These are phyloP conservation scores for Fusarium coicis DNA, from an alignment of 2,329 filamentous ascomycete genomes.

Conservation along the genomic window DNA sequence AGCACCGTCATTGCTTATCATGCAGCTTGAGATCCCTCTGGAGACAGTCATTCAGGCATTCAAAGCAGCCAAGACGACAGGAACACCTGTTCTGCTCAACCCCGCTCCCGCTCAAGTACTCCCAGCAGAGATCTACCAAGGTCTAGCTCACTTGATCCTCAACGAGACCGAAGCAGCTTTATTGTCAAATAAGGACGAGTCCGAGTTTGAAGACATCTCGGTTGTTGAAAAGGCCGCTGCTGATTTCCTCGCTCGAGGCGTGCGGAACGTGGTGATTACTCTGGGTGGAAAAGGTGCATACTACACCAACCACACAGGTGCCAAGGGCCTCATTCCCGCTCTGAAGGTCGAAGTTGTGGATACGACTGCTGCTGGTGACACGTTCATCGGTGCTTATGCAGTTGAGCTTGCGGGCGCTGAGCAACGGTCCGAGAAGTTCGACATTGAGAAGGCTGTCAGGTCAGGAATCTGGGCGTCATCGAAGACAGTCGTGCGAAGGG, in stretches of 20 bases:
- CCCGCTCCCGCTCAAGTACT: conserved; percentile 80
- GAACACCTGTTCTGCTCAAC: conserved; percentile 79
- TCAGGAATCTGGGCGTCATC: conserved; percentile 12
- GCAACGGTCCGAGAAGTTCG: neutral
- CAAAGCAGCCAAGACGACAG: conserved; percentile 56
- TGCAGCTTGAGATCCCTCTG: conserved; percentile 81
- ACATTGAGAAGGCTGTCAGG: conserved; percentile 7
- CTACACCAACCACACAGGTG: conserved; percentile 60
- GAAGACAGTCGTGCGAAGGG: conserved; percentile 5
- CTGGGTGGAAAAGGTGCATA: conserved; percentile 82
- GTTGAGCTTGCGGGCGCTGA: neutral
- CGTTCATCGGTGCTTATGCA: conserved; percentile 92
- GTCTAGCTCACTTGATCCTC: conserved; percentile 81
- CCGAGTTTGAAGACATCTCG: conserved; percentile 57
- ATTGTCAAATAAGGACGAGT: conserved; percentile 66
- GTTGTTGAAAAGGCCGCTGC: conserved; percentile 60
- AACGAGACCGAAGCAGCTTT: conserved; percentile 91
- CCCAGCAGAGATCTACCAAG: conserved; percentile 72
- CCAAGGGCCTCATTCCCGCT: conserved; percentile 66
- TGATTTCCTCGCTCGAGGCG: conserved; percentile 75
- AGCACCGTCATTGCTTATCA: conserved; percentile 71
- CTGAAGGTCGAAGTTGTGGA: conserved; percentile 83
- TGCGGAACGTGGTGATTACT: conserved; percentile 83
- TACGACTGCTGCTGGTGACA: conserved; percentile 94
- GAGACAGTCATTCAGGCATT: conserved; percentile 72